Percentiles rank a stretch among this genome's conserved stretches.
Evolutionary conservation across 768 basidiomycete species (phyloP).

Genomic region (Amanita subjunquillea): DNA sequence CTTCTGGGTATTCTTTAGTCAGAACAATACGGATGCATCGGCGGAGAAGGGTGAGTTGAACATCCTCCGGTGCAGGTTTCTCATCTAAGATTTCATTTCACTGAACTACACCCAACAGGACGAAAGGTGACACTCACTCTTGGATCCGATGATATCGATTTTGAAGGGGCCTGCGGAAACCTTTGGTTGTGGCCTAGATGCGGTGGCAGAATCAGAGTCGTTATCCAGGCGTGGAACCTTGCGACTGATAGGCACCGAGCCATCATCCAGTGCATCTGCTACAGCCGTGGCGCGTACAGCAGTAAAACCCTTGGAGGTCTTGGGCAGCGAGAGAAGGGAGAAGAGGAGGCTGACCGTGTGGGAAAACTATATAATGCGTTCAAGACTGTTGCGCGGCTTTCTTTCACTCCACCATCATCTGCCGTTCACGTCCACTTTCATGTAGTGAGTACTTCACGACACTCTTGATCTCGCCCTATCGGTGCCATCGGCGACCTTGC

Average conservation of each 20-base stretch:
- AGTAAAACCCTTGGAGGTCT: slow-evolving; percentile 40
- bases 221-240: slow-evolving; percentile 59
- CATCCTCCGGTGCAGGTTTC: slow-evolving; percentile 15
- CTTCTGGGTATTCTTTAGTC: slow-evolving; percentile 20
- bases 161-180: slow-evolving; percentile 25
- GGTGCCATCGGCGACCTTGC: neutral
- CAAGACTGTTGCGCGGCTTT: too few relatives aligned
- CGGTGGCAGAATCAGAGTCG: slow-evolving; percentile 61
- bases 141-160: slow-evolving; percentile 35
- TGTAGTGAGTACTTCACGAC: neutral
- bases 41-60: slow-evolving; percentile 20
- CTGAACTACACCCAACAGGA: neutral
- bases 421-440: too few relatives aligned
- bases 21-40: slow-evolving; percentile 31
- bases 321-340: slow-evolving; percentile 35
- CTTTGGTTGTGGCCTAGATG: slow-evolving; percentile 36
- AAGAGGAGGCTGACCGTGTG: slow-evolving; percentile 13
- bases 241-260: slow-evolving; percentile 49
- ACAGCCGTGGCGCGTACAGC: slow-evolving; percentile 24
- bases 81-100: neutral
- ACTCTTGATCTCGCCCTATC: neutral
- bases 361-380: too few relatives aligned
- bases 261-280: slow-evolving; percentile 26
- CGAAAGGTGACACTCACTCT: slow-evolving; percentile 19
- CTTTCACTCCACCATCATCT: too few relatives aligned